Evolutionary conservation across 306 rosid species (phyloP).

Genomic region (Quercus aquifolioides): DNA sequence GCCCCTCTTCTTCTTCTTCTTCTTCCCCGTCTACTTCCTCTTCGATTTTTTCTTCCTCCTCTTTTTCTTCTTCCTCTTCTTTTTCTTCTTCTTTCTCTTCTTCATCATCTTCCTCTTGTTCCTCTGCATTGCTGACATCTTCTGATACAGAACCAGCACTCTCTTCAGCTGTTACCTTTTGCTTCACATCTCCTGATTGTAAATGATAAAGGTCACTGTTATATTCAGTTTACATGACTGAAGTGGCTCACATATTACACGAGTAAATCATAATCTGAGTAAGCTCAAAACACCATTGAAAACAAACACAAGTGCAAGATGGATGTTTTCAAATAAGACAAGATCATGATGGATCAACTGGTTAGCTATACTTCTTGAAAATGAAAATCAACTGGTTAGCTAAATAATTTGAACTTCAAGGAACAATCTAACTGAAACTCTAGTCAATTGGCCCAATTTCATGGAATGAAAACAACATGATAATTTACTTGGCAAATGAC

Average conservation of each 20-base stretch:
- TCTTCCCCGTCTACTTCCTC: background rate
- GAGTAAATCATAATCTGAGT: background rate
- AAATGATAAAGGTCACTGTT: background rate
- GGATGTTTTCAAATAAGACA: no score
- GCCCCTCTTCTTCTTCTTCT: constrained; percentile 10
- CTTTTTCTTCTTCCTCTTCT: constrained; percentile 6
- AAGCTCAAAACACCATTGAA: background rate
- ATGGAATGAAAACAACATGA: no score
- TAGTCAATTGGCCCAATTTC: no score
- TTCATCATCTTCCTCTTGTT: constrained; percentile 16
- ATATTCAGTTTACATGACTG: background rate
- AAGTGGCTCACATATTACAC: background rate
- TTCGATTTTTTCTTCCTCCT: background rate
- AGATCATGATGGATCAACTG: no score
- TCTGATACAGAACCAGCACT: constrained; percentile 26
- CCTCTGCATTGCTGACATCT: constrained; percentile 12
- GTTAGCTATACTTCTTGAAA: no score
- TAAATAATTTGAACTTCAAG: no score
- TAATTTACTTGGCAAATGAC: no score
- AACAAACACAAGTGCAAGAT: background rate
- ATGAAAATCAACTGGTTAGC: no score
- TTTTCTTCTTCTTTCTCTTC: constrained; percentile 5
- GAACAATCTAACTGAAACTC: no score
- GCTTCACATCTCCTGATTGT: constrained; percentile 25
- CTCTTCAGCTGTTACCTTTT: constrained; percentile 21